phyloP scores from a whole-genome alignment of 1,284 basidiomycete genomes.

The Pulchroboletus neoregius region DNA sequence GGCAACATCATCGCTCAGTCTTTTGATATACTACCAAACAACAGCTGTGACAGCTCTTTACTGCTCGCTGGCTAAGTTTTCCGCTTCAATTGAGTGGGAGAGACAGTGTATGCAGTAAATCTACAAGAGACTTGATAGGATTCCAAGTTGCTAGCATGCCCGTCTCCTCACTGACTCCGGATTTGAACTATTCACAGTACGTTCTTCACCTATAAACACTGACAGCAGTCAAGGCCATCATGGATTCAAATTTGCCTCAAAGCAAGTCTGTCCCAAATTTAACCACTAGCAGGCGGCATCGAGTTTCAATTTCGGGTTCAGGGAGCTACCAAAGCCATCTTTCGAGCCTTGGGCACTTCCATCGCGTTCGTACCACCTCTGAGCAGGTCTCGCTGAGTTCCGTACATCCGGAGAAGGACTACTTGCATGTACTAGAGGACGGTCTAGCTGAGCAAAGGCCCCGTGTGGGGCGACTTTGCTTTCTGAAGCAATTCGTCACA shows the following conservation, averaged over 20 bases:
- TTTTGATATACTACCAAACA: slow-evolving; percentile 2
- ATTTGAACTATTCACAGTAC: no score
- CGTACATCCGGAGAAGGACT: slow-evolving; percentile 6
- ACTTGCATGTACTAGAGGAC: slow-evolving; percentile 20
- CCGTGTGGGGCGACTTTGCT: slow-evolving; percentile 17
- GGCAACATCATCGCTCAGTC: slow-evolving; percentile 4
- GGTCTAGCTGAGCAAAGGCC: slow-evolving; percentile 18
- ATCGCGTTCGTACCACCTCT: slow-evolving; percentile 36
- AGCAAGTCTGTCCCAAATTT: slow-evolving; percentile 30
- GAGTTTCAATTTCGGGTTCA: slow-evolving; percentile 32
- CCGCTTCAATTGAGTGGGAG: no score
- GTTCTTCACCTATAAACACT: no score
- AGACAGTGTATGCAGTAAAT: no score
- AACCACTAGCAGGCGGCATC: slow-evolving; percentile 16
- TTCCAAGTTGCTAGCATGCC: no score
- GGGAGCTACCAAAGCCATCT: slow-evolving; percentile 46
- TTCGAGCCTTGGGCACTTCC: slow-evolving; percentile 40
- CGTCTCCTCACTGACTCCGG: no score
- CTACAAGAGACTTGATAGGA: no score
- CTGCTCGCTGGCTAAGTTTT: no score
- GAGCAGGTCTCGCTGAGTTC: slow-evolving; percentile 20
- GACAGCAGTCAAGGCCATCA: no score
- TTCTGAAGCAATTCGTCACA: slow-evolving; percentile 17
- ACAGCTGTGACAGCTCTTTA: no score
- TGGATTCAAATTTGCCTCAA: slow-evolving; percentile 20